Base-by-base conservation (phyloP, 768 basidiomycete species). In the Macrocybe gigantea region DNA sequence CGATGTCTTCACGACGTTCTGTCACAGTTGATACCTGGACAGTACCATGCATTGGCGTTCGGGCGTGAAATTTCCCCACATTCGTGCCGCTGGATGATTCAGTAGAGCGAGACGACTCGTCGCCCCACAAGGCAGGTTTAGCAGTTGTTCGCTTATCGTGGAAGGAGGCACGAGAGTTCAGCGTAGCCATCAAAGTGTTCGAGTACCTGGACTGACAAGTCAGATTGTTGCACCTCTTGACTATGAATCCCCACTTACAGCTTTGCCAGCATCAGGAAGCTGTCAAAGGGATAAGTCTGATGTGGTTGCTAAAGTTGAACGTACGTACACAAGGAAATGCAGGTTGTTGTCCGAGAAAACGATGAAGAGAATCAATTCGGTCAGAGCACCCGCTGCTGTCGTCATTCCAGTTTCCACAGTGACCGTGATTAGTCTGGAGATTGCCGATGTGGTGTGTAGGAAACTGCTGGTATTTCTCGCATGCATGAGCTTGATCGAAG, bases 341-440 rank as follows among this genome's bases (percentile, higher is more conserved):
- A 44, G 22, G 11, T 44, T 44, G 11, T 22, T 32, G 10, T 30
- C 29, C 8, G 43, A 33, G 7, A 44, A 44, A 10, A 44, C 33
- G 7, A 44, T 14, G 43, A 44, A 44, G 14, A 44, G 33, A 9
- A 44, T 10, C 10, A 44, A 14, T 30, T 44, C 43, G 9, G 14
- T 33, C 10, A 44, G 22, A 14, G 43, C 43, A 33, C 29, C 33
- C 10, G 31, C 10, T 8, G 43, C 43, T 13, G 43, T 44, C 7
- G 33, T 33, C 43, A 44, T 44, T 44, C 43, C 43, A 22, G 43
- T 44, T 44, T 44, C 43, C 9, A 44, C 34, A 29, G 43, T 44
- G 14, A 44, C 14, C 10, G 43, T 44, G 43, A 44, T 44, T 10
- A 44, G 43, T 33, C 43, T 30, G 22, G 43, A 44, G 9, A 44